Conservation (phyloP, 2,329 filamentous ascomycete genomes). For the Pleoardoris graminearum region DNA sequence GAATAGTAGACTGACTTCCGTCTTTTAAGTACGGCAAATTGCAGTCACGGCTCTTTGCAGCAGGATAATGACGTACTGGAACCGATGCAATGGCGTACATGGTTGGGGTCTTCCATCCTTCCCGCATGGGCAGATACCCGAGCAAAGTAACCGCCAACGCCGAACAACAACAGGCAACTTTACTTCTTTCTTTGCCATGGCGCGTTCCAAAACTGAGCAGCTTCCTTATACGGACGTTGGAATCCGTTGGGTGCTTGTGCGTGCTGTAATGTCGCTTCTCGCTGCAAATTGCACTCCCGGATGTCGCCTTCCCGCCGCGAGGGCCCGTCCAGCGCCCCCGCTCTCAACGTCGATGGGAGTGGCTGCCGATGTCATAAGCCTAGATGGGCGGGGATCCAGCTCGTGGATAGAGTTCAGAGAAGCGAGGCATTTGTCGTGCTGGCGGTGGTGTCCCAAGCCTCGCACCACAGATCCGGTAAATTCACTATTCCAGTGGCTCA, state of each 20-base stretch:
- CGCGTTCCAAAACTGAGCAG: background rate
- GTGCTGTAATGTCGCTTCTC: background rate
- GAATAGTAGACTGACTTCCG: background rate
- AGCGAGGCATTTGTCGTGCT: background rate
- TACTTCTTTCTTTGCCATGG: background rate
- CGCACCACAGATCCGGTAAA: background rate
- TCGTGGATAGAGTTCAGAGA: background rate
- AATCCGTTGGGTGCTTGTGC: background rate
- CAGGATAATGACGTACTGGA: background rate
- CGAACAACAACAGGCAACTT: background rate
- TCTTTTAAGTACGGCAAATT: background rate
- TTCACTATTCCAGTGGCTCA: background rate
- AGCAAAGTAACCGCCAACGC: background rate
- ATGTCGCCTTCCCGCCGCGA: background rate
- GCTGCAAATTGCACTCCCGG: background rate
- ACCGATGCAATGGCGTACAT: background rate
- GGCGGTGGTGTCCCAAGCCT: no score
- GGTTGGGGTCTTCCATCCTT: background rate
- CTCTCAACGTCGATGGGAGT: background rate
- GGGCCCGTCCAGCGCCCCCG: background rate
- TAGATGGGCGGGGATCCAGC: background rate
- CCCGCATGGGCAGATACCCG: slow-evolving; percentile 1
- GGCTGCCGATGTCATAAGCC: background rate
- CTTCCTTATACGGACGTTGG: background rate
- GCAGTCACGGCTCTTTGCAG: background rate